Conservation (phyloP, 2,329 filamentous ascomycete genomes). For the Aspergillaceae sp. region DNA sequence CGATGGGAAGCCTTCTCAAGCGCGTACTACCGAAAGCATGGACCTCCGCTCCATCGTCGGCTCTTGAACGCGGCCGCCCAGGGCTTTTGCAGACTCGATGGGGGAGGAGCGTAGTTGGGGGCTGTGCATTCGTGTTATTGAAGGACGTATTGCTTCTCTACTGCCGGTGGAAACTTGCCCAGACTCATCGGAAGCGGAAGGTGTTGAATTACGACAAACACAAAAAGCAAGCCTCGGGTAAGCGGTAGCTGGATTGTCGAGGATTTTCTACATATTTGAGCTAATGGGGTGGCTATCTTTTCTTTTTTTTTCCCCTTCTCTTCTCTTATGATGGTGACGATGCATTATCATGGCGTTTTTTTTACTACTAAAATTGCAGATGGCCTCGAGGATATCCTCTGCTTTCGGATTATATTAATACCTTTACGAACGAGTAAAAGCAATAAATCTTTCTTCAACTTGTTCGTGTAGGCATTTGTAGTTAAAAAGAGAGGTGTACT, state of each 20-base stretch:
- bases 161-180: constrained; percentile 42
- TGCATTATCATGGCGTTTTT: constrained; percentile 17
- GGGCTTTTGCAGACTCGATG: constrained; percentile 74
- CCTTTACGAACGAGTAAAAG: background rate
- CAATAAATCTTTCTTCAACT: background rate
- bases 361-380: constrained; percentile 1
- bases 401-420: constrained; percentile 1
- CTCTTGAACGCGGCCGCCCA: constrained; percentile 38
- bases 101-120: constrained; percentile 82
- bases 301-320: background rate
- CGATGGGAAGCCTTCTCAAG: constrained; percentile 67
- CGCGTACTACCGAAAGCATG: constrained; percentile 59
- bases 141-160: constrained; percentile 60
- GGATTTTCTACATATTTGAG: background rate
- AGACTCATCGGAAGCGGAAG: constrained; percentile 38
- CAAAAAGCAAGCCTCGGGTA: constrained; percentile 26
- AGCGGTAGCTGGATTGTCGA: background rate
- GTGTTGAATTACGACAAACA: constrained; percentile 40
- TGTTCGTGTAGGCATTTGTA: too few relatives aligned
- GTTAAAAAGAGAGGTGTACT: too few relatives aligned
- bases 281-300: background rate
- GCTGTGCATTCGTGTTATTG: constrained; percentile 77
- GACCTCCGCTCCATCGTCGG: constrained; percentile 43
- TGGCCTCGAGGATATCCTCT: constrained; percentile 4
- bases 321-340: constrained; percentile 10